Evolutionary conservation across 1,139 yeast genomes (phyloP).

Genomic region (Geotrichum restrictum): DNA sequence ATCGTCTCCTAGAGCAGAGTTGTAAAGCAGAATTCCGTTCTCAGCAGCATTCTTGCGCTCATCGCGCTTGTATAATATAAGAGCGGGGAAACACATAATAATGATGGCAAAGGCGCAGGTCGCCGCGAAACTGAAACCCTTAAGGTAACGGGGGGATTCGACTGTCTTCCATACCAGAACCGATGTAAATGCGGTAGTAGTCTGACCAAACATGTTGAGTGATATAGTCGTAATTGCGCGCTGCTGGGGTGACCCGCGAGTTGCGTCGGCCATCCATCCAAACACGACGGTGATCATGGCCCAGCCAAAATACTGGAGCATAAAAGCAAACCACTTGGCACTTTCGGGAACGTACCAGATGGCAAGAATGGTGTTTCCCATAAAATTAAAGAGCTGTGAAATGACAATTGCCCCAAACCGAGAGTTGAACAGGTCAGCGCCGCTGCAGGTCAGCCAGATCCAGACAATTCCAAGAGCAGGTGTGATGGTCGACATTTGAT

Average conservation of each 20-base stretch:
- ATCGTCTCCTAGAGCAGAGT: constrained; percentile 18
- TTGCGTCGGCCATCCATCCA: constrained; percentile 26
- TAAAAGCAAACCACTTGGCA: constrained; percentile 49
- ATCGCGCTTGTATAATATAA: constrained; percentile 55
- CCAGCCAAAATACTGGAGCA: constrained; percentile 46
- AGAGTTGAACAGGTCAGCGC: constrained; percentile 51
- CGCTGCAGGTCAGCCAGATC: constrained; percentile 45
- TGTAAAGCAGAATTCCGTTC: constrained; percentile 43
- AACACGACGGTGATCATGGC: constrained; percentile 43
- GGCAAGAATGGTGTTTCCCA: constrained; percentile 45
- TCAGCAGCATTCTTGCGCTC: constrained; percentile 50
- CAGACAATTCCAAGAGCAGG: constrained; percentile 53
- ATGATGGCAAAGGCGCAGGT: constrained; percentile 49
- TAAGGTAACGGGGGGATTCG: constrained; percentile 50
- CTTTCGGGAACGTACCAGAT: constrained; percentile 47
- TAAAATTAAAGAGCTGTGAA: constrained; percentile 49
- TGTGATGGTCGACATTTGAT: constrained; percentile 45
- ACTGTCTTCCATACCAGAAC: constrained; percentile 45
- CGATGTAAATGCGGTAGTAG: constrained; percentile 26
- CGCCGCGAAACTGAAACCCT: constrained; percentile 54
- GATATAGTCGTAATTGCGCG: constrained; percentile 43
- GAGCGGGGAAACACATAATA: constrained; percentile 46
- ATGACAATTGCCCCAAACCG: constrained; percentile 56
- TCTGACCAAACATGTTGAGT: constrained; percentile 43
- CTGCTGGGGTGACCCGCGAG: constrained; percentile 34